These are phyloP conservation scores for Zea luxurians DNA, from an alignment of 176 grass and related monocot species.

Conservation along the genomic window DNA sequence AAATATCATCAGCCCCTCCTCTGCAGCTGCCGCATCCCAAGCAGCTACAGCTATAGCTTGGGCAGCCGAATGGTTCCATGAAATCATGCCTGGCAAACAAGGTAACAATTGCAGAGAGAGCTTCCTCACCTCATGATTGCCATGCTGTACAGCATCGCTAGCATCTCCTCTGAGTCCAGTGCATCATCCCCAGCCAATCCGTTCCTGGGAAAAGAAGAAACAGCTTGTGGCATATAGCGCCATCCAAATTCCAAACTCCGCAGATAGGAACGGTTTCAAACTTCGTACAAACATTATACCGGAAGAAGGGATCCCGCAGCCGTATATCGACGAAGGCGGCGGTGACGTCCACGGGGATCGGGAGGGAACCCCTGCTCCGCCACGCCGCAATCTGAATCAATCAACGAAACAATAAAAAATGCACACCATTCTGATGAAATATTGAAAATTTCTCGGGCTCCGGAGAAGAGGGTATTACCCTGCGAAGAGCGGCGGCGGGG, in stretches of 20 bases:
- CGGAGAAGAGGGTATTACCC: constrained; percentile 41
- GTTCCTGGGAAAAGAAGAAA: constrained; percentile 37
- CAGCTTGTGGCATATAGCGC: constrained; percentile 6
- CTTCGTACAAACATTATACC: constrained; percentile 29
- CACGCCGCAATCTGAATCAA: constrained; percentile 70
- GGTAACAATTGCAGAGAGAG: neutral
- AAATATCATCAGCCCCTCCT: too few species aligned
- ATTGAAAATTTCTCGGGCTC: neutral
- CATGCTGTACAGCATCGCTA: constrained; percentile 88
- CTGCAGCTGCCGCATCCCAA: too few species aligned
- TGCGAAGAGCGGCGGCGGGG: constrained; percentile 51
- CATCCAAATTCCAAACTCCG: constrained; percentile 9
- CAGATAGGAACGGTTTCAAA: neutral
- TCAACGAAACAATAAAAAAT: neutral
- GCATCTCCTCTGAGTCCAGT: constrained; percentile 72
- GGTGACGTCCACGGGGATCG: constrained; percentile 72
- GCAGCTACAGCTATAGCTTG: too few species aligned
- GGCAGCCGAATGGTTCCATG: too few species aligned
- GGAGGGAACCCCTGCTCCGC: constrained; percentile 78
- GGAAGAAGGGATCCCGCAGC: constrained; percentile 85
- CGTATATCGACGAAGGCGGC: constrained; percentile 76
- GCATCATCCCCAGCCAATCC: constrained; percentile 32
- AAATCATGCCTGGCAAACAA: neutral
- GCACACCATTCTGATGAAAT: neutral
- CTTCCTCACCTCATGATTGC: constrained; percentile 69